Conservation (phyloP, 805 yeast genomes). For the Lipomyces japonicus region DNA sequence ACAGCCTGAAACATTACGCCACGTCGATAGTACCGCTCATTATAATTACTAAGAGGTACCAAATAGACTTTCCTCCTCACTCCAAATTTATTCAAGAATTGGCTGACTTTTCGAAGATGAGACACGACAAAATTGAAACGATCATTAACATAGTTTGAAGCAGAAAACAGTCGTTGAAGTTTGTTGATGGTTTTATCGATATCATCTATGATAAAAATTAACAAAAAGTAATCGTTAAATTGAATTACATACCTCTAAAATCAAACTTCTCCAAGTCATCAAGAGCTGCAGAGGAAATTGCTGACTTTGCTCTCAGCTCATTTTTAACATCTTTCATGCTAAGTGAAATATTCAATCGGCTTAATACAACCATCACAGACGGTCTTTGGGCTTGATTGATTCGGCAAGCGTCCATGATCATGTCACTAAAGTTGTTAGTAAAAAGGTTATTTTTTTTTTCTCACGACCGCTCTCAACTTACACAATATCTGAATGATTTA, state of each 20-base stretch:
- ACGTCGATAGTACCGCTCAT: slow-evolving; percentile 68
- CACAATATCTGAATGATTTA: slow-evolving; percentile 79
- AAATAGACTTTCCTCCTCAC: slow-evolving; percentile 56
- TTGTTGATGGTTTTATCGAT: slow-evolving; percentile 59
- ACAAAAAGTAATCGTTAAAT: neutral
- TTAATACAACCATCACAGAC: slow-evolving; percentile 65
- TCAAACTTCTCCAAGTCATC: slow-evolving; percentile 80
- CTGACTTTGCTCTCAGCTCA: slow-evolving; percentile 59
- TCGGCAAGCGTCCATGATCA: slow-evolving; percentile 73
- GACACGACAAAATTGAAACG: slow-evolving; percentile 62
- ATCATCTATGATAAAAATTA: slow-evolving; percentile 46
- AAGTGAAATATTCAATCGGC: slow-evolving; percentile 70
- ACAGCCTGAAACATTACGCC: slow-evolving; percentile 89
- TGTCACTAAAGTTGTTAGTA: slow-evolving; percentile 7
- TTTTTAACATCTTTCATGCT: slow-evolving; percentile 56
- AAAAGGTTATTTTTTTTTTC: neutral
- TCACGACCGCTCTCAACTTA: slow-evolving; percentile 42
- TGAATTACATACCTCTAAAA: slow-evolving; percentile 45
- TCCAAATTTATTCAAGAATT: slow-evolving; percentile 55
- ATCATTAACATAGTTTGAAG: slow-evolving; percentile 49
- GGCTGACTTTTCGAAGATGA: slow-evolving; percentile 59
- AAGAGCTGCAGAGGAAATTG: slow-evolving; percentile 74
- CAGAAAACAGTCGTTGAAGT: slow-evolving; percentile 36
- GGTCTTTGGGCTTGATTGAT: slow-evolving; percentile 69
- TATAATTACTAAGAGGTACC: slow-evolving; percentile 81